These are phyloP conservation scores for Endoconidiophora polonica DNA, from an alignment of 2,329 filamentous ascomycete genomes.

Conservation along the genomic window DNA sequence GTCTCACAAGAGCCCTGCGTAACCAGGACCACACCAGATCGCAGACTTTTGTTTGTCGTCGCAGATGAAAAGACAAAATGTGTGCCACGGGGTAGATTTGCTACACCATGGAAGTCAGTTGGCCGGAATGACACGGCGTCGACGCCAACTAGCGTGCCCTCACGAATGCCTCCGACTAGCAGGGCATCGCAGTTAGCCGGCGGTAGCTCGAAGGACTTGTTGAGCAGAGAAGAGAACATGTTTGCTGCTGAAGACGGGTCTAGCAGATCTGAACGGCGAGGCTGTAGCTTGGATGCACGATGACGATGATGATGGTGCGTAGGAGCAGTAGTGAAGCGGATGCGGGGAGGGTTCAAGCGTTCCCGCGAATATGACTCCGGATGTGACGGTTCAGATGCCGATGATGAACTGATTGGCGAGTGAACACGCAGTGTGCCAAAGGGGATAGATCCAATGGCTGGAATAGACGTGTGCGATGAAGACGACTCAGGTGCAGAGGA, in stretches of 20 bases:
- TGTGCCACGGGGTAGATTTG: slow-evolving; percentile 35
- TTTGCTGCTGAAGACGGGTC: not conserved
- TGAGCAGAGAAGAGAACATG: not conserved
- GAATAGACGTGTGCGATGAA: slow-evolving; percentile 23
- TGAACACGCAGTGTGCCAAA: slow-evolving; percentile 28
- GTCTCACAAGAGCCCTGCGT: slow-evolving; percentile 21
- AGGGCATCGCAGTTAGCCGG: not conserved
- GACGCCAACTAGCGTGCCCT: slow-evolving; percentile 34
- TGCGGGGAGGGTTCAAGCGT: no score
- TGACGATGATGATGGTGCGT: no score
- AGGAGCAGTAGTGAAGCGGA: no score
- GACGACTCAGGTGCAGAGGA: no score
- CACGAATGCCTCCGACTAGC: slow-evolving; percentile 26
- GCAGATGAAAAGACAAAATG: slow-evolving; percentile 45
- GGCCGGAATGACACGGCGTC: slow-evolving; percentile 33
- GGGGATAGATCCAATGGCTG: slow-evolving; percentile 25
- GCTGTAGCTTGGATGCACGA: no score
- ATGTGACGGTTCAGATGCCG: not conserved
- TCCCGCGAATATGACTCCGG: not conserved
- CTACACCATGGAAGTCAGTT: slow-evolving; percentile 34
- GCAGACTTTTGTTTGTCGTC: slow-evolving; percentile 26
- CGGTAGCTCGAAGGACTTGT: no score
- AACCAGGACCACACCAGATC: slow-evolving; percentile 42
- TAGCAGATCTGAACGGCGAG: no score
- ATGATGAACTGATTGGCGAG: not conserved